These are phyloP conservation scores for Penicillium sp. DNA, from an alignment of 2,329 filamentous ascomycete species.

Conservation along the genomic window DNA sequence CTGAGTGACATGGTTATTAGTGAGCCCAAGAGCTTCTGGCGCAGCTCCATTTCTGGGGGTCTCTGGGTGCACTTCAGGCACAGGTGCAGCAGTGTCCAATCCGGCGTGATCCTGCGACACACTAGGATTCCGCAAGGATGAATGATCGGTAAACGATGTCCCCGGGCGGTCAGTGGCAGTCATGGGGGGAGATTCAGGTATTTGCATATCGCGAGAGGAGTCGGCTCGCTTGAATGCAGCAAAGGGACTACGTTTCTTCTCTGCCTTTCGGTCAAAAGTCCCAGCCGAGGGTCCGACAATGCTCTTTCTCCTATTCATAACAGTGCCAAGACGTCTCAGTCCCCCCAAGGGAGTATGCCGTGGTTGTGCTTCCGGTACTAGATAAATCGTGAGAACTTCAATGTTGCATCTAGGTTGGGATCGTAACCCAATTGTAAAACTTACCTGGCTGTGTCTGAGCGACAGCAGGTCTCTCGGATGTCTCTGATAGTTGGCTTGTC, in stretches of 20 bases:
- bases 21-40: slow-evolving; percentile 20
- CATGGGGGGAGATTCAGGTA: slow-evolving; percentile 34
- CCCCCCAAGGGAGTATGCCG: slow-evolving; percentile 45
- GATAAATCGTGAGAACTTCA: slow-evolving; percentile 7
- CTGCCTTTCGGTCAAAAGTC: slow-evolving; percentile 27
- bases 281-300: slow-evolving; percentile 36
- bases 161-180: slow-evolving; percentile 32
- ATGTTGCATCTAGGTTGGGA: background rate
- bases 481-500: slow-evolving; percentile 54
- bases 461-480: slow-evolving; percentile 38
- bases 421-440: slow-evolving; percentile 8
- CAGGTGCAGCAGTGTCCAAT: slow-evolving; percentile 18
- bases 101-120: slow-evolving; percentile 27
- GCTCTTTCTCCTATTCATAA: slow-evolving; percentile 49
- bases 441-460: slow-evolving; percentile 37
- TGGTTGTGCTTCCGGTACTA: slow-evolving; percentile 36
- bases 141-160: slow-evolving; percentile 31
- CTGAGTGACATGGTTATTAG: slow-evolving; percentile 24
- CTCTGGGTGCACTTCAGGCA: slow-evolving; percentile 21
- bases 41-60: slow-evolving; percentile 30
- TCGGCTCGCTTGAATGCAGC: slow-evolving; percentile 43
- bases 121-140: slow-evolving; percentile 26
- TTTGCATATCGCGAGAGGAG: slow-evolving; percentile 39
- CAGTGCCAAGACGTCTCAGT: slow-evolving; percentile 47
- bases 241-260: slow-evolving; percentile 47